Base-by-base conservation (phyloP, 306 rosid genomes). In the Alnus glutinosa region DNA sequence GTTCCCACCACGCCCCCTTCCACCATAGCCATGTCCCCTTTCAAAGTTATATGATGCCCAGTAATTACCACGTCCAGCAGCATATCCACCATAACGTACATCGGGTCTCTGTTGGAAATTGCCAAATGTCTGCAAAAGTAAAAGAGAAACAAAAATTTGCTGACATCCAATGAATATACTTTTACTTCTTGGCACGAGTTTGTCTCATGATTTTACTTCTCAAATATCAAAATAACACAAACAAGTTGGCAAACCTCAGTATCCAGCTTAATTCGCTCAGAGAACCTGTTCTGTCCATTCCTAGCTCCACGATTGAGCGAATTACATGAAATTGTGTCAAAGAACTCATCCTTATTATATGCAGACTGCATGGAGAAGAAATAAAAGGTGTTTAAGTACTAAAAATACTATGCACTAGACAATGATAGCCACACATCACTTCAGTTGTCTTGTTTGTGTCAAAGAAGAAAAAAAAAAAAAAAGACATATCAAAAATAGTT, bases 281-380 rank as follows among this genome's bases (percentile, higher is more conserved):
- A 86, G 67, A 81, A 82, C 82, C 83, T 86, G 74, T 70, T 79
- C 73, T 83, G 89, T 62, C 82, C 88, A 34, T 81, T 88, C 79
- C 92, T 83, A 37, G 75, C 79, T 74, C 97, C 91, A 59, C 78
- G 86, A 79, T 75, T 69, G 77, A 86, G 76, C 14, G 94, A 85
- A 82, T 88, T 82, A 46, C 91, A 82, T 1, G 97, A 91, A 73
- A 91, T 88, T 78, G 96, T 82, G 82, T 93, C 98, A 81, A 93
- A 93, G 83, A 93, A 93, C 48, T 90, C 92, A 73, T 90, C 96
- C 88, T 92, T 92, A 49, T 82, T 85, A 72, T 92, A 92, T 30
- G 91, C 91, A 76, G 92, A 77, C 93, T 92, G 89, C 87, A 85
- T 68, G 39, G 58, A 55, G 66, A 77, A 81, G 62, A 64, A 87